Percentiles rank a stretch among this genome's conserved stretches.
Evolutionary conservation across 768 basidiomycete species (phyloP).

Genomic region (Auricularia heimuer): DNA sequence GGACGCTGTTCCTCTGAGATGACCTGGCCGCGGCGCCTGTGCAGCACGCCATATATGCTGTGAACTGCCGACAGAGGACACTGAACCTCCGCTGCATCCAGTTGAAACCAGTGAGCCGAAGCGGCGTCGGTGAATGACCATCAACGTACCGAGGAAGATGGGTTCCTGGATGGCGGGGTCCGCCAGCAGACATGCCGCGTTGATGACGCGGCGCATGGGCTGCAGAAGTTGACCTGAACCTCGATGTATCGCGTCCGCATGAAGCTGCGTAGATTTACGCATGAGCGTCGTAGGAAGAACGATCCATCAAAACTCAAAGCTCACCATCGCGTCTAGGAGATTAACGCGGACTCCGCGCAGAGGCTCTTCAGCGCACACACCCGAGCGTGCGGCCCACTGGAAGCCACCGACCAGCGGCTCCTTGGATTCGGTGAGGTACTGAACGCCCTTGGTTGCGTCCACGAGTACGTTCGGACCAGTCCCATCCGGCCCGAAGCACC

Average conservation of each 20-base stretch:
- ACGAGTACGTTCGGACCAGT: constrained; percentile 40
- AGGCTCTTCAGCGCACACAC: constrained; percentile 37
- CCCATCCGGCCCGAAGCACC: constrained; percentile 44
- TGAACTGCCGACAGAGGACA: constrained; percentile 40
- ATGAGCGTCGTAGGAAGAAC: neutral
- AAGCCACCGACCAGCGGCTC: constrained; percentile 44
- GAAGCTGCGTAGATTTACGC: constrained; percentile 21
- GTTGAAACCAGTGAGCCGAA: neutral
- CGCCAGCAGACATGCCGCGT: constrained; percentile 39
- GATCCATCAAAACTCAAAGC: constrained; percentile 3
- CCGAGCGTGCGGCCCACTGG: constrained; percentile 46
- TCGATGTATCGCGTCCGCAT: constrained; percentile 45
- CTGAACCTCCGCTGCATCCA: constrained; percentile 33
- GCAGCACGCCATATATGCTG: constrained; percentile 35
- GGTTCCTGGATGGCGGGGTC: constrained; percentile 40
- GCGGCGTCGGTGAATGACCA: neutral
- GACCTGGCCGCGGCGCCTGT: constrained; percentile 39
- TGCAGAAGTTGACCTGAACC: constrained; percentile 45
- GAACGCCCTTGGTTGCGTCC: constrained; percentile 42
- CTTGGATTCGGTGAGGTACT: constrained; percentile 46
- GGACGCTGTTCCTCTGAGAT: constrained; percentile 41
- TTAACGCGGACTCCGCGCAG: constrained; percentile 44
- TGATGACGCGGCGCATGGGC: constrained; percentile 37
- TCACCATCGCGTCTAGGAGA: constrained; percentile 33
- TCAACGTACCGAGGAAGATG: constrained; percentile 30